Evolutionary conservation across 768 basidiomycete species (phyloP).

Genomic region (Phanerochaete carnosa): DNA sequence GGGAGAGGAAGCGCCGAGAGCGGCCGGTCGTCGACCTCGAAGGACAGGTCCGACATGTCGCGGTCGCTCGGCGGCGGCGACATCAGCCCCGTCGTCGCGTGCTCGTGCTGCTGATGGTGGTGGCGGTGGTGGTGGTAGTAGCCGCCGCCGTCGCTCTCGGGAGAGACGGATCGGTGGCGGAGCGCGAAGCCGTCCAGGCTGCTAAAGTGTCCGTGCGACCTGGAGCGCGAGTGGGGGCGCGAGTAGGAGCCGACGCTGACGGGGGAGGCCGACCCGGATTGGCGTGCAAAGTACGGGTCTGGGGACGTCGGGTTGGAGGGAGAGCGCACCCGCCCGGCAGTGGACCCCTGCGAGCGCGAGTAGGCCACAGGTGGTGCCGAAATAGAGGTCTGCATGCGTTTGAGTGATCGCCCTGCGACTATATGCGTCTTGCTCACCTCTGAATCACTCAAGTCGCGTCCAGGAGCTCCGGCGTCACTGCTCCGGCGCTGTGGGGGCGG

Average conservation of each 20-base stretch:
- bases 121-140: too few relatives aligned
- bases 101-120: constrained; percentile 2
- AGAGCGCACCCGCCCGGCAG: constrained; percentile 46
- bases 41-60: constrained; percentile 32
- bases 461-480: constrained; percentile 66
- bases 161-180: constrained; percentile 33
- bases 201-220: constrained; percentile 38
- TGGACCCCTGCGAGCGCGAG: constrained; percentile 33
- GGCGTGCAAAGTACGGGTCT: constrained; percentile 14
- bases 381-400: constrained; percentile 25
- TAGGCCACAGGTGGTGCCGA: constrained; percentile 42
- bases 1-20: constrained; percentile 63
- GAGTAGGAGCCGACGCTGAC: constrained; percentile 34
- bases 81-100: constrained; percentile 21
- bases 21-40: constrained; percentile 28
- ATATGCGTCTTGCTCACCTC: constrained; percentile 47
- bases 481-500: constrained; percentile 69
- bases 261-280: constrained; percentile 6
- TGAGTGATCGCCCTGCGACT: neutral
- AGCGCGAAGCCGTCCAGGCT: constrained; percentile 40
- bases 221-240: constrained; percentile 65
- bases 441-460: constrained; percentile 56
- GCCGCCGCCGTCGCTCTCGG: constrained; percentile 16
- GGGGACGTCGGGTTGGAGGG: constrained; percentile 71
- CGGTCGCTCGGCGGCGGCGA: constrained; percentile 44